phyloP scores from a whole-genome alignment of 2,329 filamentous ascomycete species.

The Alternaria viburni region DNA sequence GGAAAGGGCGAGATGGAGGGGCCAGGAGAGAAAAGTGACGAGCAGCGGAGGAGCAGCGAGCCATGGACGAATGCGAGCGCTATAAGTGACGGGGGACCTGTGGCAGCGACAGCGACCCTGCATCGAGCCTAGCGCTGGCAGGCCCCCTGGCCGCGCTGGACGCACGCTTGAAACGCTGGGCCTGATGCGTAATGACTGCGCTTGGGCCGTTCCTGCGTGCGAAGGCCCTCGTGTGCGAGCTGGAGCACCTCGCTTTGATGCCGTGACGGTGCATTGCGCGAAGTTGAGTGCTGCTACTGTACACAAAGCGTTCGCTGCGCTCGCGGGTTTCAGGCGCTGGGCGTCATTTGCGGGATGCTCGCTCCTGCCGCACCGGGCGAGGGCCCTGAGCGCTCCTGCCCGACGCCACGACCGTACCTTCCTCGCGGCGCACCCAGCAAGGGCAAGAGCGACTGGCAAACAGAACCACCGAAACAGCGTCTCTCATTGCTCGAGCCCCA shows the following conservation, averaged over 20 bases:
- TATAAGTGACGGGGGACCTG: constrained; percentile 26
- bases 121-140: constrained; percentile 14
- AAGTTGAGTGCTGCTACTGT: constrained; percentile 1
- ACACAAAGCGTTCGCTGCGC: constrained; percentile 6
- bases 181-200: constrained; percentile 26
- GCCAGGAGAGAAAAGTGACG: constrained; percentile 41
- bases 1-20: constrained; percentile 56
- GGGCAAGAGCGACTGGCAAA: constrained; percentile 14
- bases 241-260: neutral
- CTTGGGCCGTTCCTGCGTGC: constrained; percentile 24
- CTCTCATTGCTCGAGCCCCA: constrained; percentile 33
- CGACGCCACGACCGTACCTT: neutral
- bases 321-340: neutral
- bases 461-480: constrained; percentile 11
- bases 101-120: constrained; percentile 18
- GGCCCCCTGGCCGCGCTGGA: constrained; percentile 13
- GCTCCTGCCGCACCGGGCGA: constrained; percentile 10
- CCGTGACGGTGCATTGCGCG: neutral
- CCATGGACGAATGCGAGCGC: constrained; percentile 20
- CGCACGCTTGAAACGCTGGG: constrained; percentile 32
- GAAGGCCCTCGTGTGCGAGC: neutral
- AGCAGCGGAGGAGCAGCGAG: constrained; percentile 64
- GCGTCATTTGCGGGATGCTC: neutral
- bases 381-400: constrained; percentile 2
- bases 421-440: constrained; percentile 7